Base-by-base conservation (phyloP, 495 filamentous ascomycete genomes). In the Articulospora tetracladia region DNA sequence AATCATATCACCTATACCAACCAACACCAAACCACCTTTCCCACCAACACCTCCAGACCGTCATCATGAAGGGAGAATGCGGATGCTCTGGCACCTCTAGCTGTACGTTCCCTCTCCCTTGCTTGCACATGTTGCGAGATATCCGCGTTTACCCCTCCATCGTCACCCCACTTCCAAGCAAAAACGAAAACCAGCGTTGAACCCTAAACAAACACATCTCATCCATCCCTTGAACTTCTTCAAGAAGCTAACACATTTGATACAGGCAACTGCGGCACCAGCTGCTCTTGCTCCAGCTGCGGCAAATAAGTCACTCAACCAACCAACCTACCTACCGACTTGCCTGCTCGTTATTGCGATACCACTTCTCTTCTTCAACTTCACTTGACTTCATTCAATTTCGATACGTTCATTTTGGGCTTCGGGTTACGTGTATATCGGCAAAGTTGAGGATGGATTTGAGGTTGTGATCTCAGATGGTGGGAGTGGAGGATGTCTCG, bases 1-100 rank as follows among this genome's bases (percentile, higher is more conserved):
- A 44, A 44, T 44, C 39, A 44, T 11, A 44, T 44, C 15, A 15
- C 39, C 10, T 44, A 44, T 32, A 28, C 23, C n/a, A 46, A 26
- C n/a, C 22, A 27, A 12, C 6, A 15, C 27, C 23, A 23, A 57
- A 58, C 23, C 19, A 32, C 19, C 17, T 32, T 20, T 53, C 23
- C 39, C 49, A 48, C 41, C 24, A 27, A 58, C 28, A 36, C 25
- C 15, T 28, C 36, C 57, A 52, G 32, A 60, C 62, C 52, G 30
- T 65, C 63, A 65, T 39, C 26, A 65, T 65, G 63, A 65, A 65
- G 63, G 63, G 63, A 25, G 63, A 65, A 57, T 65, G 63, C 30
- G 63, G 63, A 65, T 65, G 63, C 63, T 65, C 63, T 46, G 63
- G 63, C 46, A n/a, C 63, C 55, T 65, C 63, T 26, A 65, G 63